Evolutionary conservation across 2,329 filamentous ascomycete species (phyloP), one percentile per base, ranked within the genome.

Genomic region (Coleophoma eucalyptorum): DNA sequence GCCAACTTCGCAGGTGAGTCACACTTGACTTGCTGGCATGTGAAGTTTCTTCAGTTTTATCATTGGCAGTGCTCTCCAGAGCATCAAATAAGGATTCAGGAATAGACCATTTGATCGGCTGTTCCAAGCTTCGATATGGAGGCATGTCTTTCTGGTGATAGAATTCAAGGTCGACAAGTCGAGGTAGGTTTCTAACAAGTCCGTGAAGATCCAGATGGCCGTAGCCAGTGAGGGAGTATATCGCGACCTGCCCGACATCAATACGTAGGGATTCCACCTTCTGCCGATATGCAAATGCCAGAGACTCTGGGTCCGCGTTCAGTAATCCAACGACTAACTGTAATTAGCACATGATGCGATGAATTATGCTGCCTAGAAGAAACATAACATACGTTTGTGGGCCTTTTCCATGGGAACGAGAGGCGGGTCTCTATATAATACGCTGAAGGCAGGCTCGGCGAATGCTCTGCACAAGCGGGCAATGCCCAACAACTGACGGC

Each of bases 391-490:
- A 44, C 42, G 48, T 52, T 70, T 66, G 54, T 75, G 74, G 12
- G 72, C 72, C 54, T 78, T 75, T 33, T 69, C 66, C 34, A 74
- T 68, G 1, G 77, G 74, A 52, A 79, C 75, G 42, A 94, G 71
- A 1, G 84, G 83, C 8, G 89, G 89, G 5, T 75, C 81, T 43
- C 78, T 75, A 65, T 94, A 94, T 5, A 95, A 73, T 1, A 81
- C 85, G 5, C 83, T 83, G 46, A 94, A 68, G 2, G 88, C 88
- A 5, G 90, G 86, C 59, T 91, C 89, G 0, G 80, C 71, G 51
- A 92, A 90, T 2, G 75, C 67, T 46, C 75, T 79, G 58, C 86
- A 92, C 15, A 83, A 70, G 2, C 77, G 74, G 34, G 87, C 82
- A 42, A 80, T 71, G n/a, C 75, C 72, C 10, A 87, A 67, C 6